Evolutionary conservation across 495 filamentous ascomycete genomes (phyloP), one percentile per base, ranked within the genome.

Genomic region (Trichoderma gamsii): DNA sequence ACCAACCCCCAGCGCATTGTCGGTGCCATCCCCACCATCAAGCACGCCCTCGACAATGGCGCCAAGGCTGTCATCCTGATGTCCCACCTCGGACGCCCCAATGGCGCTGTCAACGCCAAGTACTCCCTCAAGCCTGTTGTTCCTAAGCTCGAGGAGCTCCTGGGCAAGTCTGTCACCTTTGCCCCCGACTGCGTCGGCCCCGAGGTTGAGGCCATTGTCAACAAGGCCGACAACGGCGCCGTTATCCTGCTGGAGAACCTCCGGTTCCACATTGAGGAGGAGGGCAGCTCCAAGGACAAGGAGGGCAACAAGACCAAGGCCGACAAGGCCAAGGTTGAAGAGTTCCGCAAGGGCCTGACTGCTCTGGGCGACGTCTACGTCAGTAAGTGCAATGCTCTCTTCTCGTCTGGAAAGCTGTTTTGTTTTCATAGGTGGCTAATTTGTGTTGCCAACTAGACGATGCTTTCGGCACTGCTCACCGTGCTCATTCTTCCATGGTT

Each of bases 1-100:
- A 97, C 95, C 77, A 98, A 98, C 86, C 90, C 89, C 79, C 96
- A 98, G 81, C 94, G 95, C 80, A 98, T 99, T 73, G 94, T 92
- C 76, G 95, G 95, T 76, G 95, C 95, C 74, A 80, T 98, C 72
- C 95, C 96, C 75, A 97, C 95, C 70, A 98, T 99, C 85, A 97
- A 97, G 82, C 93, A 99, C 79, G 96, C 95, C 78, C 83, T 93
- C 76, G 92, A 97, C 72, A 77, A 97, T 82, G 90, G 90, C 72
- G 96, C 96, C 76, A 97, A 97, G 83, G 87, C 94, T 66, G 92
- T 99, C 44, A 84, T 98, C 75, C 86, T 99, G 76, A 98, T 98
- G 96, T 98, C 95, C 76, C 95, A 99, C 83, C 89, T 99, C 56
- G 95, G 95, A 72, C 94, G 95, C 44, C 95, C 95, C 68, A 89